phyloP scores from a whole-genome alignment of 768 basidiomycete genomes.

The Xerocomus brunneocitrinus region DNA sequence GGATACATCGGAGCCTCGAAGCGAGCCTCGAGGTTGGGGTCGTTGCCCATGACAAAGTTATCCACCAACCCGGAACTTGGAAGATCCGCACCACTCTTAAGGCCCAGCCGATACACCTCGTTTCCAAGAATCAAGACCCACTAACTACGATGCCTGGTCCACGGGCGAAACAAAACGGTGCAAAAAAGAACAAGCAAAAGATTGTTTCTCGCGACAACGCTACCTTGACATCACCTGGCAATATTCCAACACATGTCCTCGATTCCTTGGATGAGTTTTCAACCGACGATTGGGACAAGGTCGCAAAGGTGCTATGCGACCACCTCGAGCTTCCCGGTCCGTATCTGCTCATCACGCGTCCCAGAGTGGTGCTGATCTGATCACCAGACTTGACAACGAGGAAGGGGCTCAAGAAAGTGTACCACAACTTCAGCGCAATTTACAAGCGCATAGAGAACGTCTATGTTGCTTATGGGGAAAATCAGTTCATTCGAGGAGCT shows the following conservation, averaged over 20 bases:
- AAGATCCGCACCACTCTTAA: background rate
- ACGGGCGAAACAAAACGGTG: constrained; percentile 15
- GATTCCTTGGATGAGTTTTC: constrained; percentile 14
- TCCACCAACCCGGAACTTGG: too few relatives aligned
- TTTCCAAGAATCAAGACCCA: background rate
- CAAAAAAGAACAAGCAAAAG: constrained; percentile 16
- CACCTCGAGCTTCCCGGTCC: constrained; percentile 53
- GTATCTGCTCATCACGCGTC: constrained; percentile 2
- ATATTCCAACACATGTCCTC: constrained; percentile 3
- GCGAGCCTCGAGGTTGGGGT: too few relatives aligned
- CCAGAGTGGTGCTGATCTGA: background rate
- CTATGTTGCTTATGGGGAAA: constrained; percentile 39
- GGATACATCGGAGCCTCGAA: too few relatives aligned
- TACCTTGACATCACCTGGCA: background rate
- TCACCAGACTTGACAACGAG: constrained; percentile 48
- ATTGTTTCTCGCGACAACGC: background rate
- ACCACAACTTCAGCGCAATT: constrained; percentile 51
- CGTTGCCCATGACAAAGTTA: too few relatives aligned
- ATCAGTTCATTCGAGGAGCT: constrained; percentile 49
- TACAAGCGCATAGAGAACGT: constrained; percentile 47
- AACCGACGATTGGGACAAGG: constrained; percentile 44
- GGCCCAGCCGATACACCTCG: too few relatives aligned
- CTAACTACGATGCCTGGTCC: constrained; percentile 19
- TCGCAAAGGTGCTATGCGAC: constrained; percentile 45
- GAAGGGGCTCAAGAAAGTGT: constrained; percentile 59